Conservation (phyloP, 352 stramenopile species). For the Pythium insidiosum region DNA sequence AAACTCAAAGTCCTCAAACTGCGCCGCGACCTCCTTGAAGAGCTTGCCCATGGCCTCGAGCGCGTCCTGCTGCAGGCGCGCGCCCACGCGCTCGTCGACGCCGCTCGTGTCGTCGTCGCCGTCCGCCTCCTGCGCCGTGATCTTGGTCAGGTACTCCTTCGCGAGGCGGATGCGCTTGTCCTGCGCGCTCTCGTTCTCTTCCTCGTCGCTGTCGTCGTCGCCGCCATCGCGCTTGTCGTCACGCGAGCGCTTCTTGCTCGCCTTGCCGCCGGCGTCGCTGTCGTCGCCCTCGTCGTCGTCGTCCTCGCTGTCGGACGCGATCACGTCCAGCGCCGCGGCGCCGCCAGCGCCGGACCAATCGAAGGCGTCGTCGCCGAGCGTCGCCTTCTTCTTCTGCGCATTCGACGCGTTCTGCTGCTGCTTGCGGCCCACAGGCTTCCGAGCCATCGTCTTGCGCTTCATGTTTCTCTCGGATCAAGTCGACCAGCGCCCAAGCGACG, state of each 20-base stretch:
- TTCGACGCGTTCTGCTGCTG: constrained; percentile 13
- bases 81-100: constrained; percentile 66
- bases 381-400: constrained; percentile 50
- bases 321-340: constrained; percentile 32
- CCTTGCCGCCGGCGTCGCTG: constrained; percentile 28
- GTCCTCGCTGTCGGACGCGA: constrained; percentile 68
- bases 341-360: constrained; percentile 41
- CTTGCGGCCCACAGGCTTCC: constrained; percentile 13
- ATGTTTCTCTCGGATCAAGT: too few relatives aligned
- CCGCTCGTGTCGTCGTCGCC: constrained; percentile 29
- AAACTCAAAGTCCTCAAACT: constrained; percentile 82
- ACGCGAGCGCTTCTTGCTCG: constrained; percentile 35
- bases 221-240: constrained; percentile 14
- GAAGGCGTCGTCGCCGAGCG: constrained; percentile 67
- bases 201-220: constrained; percentile 14
- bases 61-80: constrained; percentile 77
- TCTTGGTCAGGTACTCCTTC: constrained; percentile 84
- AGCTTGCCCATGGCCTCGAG: constrained; percentile 83
- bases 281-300: constrained; percentile 15
- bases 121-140: constrained; percentile 64
- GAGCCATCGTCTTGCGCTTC: constrained; percentile 40
- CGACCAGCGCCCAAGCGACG: constrained; percentile 2
- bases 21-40: constrained; percentile 74
- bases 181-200: constrained; percentile 69
- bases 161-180: constrained; percentile 86